These are phyloP conservation scores for Metschnikowia corniflorae DNA, from an alignment of 805 yeast genomes.

Conservation along the genomic window DNA sequence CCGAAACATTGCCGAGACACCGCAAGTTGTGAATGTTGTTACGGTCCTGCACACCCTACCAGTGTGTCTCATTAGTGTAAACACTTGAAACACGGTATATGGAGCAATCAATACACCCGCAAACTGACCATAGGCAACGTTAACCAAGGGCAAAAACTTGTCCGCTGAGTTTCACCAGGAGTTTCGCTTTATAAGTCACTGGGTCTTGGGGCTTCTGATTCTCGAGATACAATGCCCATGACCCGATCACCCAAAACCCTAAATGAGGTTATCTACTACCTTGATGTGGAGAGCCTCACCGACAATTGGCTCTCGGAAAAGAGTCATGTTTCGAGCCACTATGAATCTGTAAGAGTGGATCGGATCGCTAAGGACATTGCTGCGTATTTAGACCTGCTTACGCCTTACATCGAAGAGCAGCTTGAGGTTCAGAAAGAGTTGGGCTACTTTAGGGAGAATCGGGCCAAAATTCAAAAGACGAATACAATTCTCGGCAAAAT, in stretches of 20 bases:
- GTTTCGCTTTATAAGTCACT: no score
- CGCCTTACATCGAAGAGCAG: neutral
- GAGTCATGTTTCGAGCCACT: neutral
- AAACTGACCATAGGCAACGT: no score
- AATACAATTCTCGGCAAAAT: neutral
- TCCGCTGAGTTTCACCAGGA: no score
- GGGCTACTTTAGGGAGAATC: neutral
- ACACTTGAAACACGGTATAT: no score
- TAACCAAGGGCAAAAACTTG: no score
- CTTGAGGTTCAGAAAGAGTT: neutral
- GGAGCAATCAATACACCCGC: no score
- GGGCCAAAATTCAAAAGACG: neutral
- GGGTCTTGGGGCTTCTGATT: no score
- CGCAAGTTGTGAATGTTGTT: no score
- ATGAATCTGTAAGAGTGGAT: constrained; percentile 10
- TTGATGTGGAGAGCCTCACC: constrained; percentile 1
- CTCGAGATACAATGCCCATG: no score
- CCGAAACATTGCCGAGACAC: no score
- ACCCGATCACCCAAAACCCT: neutral
- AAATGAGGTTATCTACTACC: neutral
- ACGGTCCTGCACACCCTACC: no score
- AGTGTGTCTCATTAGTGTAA: no score
- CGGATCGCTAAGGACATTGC: constrained; percentile 28
- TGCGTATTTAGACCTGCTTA: constrained; percentile 22
- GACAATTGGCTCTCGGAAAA: neutral